phyloP scores from a whole-genome alignment of 371 early-diverging fungal species.

The Coemansia sp. region DNA sequence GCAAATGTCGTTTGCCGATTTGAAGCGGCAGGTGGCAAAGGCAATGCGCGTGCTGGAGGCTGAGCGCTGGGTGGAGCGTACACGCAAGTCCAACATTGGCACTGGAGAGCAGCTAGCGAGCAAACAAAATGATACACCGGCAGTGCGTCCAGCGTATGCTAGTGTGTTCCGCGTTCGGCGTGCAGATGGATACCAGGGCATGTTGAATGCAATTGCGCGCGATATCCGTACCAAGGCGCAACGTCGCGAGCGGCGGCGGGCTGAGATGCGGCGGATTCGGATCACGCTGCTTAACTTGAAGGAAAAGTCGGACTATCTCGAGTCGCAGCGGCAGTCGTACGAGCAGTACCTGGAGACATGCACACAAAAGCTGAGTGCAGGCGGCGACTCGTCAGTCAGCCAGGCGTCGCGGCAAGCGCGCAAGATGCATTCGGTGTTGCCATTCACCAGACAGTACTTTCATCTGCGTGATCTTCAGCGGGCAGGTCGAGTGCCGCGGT shows the following conservation, averaged over 20 bases:
- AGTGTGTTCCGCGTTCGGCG: constrained; percentile 53
- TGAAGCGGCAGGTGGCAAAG: constrained; percentile 71
- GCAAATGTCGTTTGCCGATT: constrained; percentile 60
- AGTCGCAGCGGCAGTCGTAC: constrained; percentile 83
- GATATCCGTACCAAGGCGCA: constrained; percentile 93
- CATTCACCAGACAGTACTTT: constrained; percentile 92
- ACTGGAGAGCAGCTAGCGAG: constrained; percentile 25
- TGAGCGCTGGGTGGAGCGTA: constrained; percentile 60
- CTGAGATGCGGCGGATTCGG: constrained; percentile 71
- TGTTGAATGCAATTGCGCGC: constrained; percentile 86
- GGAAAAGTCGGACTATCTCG: constrained; percentile 78
- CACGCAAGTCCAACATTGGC: constrained; percentile 55
- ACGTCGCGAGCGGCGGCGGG: constrained; percentile 73
- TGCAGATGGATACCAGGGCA: constrained; percentile 74
- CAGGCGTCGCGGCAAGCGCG: constrained; percentile 36
- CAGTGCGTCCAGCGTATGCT: constrained; percentile 46
- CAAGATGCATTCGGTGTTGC: constrained; percentile 65
- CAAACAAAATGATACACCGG: constrained; percentile 2
- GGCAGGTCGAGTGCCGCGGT: constrained; percentile 85
- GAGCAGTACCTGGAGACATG: constrained; percentile 87
- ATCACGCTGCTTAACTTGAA: constrained; percentile 79
- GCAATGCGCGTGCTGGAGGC: constrained; percentile 75
- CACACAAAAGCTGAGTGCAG: constrained; percentile 80
- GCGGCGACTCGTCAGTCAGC: constrained; percentile 60
- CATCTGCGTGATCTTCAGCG: constrained; percentile 84